Evolutionary conservation across 2,329 filamentous ascomycete species (phyloP).

Genomic region (Cladophialophora bantiana): DNA sequence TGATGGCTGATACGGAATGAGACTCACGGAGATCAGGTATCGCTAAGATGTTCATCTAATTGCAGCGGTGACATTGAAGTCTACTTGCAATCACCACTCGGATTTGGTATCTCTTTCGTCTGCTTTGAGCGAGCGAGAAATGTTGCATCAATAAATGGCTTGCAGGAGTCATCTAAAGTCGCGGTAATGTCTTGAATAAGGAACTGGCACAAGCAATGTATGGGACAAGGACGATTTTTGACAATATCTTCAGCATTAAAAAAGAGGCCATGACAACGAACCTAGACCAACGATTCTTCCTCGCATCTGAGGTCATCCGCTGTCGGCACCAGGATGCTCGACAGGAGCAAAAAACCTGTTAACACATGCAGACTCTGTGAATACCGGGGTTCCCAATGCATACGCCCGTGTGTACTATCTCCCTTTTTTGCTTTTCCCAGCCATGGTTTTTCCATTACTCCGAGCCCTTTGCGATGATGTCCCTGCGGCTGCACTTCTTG

Average conservation of each 20-base stretch:
- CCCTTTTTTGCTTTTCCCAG: conserved; percentile 32
- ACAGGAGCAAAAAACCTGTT: conserved; percentile 3
- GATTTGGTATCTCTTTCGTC: background rate
- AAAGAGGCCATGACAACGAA: conserved; percentile 3
- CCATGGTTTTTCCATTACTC: conserved; percentile 18
- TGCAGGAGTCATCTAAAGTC: background rate
- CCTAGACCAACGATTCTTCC: background rate
- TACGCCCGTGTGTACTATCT: conserved; percentile 19
- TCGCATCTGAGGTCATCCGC: background rate
- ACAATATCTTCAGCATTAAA: background rate
- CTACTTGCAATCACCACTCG: background rate
- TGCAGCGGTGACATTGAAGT: background rate
- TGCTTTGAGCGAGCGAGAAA: background rate
- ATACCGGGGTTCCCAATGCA: background rate
- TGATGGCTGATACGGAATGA: conserved; percentile 43
- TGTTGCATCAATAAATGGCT: background rate
- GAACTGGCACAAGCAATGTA: background rate
- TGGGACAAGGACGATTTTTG: background rate
- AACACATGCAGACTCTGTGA: conserved; percentile 3
- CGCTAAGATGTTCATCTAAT: conserved; percentile 4
- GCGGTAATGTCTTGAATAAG: background rate
- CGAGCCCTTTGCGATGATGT: conserved; percentile 12
- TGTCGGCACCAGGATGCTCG: conserved; percentile 1
- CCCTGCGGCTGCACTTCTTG: conserved; percentile 35
- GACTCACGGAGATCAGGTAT: background rate